These are phyloP conservation scores for Ustilago lituana DNA, from an alignment of 1,284 basidiomycete genomes.

Conservation along the genomic window DNA sequence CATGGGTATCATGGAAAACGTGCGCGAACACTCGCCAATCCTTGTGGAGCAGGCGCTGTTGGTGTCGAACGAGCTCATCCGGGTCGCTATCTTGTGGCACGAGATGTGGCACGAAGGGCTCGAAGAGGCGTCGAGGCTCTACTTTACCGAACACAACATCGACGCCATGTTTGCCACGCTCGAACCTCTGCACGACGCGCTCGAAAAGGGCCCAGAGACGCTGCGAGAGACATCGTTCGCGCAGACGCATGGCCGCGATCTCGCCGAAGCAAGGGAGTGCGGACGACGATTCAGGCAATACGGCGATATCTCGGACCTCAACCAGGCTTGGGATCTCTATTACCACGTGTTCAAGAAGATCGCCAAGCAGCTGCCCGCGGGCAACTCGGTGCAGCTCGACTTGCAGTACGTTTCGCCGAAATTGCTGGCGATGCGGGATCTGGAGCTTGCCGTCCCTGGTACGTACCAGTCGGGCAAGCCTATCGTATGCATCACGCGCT, in stretches of 20 bases:
- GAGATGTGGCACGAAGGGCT: constrained; percentile 99
- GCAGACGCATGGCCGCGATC: constrained; percentile 92
- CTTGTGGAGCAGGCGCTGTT: constrained; percentile 93
- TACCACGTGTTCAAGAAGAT: constrained; percentile 95
- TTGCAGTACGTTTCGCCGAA: constrained; percentile 97
- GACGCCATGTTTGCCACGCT: constrained; percentile 96
- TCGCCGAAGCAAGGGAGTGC: constrained; percentile 92
- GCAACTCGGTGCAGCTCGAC: constrained; percentile 82
- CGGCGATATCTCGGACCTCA: constrained; percentile 85
- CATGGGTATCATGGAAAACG: constrained; percentile 86
- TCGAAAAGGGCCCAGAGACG: constrained; percentile 96
- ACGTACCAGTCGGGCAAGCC: constrained; percentile 92
- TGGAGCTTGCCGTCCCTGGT: constrained; percentile 94
- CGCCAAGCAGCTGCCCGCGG: constrained; percentile 88
- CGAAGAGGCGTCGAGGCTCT: constrained; percentile 95
- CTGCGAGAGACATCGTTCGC: constrained; percentile 93
- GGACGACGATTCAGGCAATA: constrained; percentile 86
- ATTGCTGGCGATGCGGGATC: constrained; percentile 84
- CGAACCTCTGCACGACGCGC: constrained; percentile 91
- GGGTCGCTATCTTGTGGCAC: constrained; percentile 98
- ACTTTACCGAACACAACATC: constrained; percentile 98
- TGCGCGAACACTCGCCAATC: constrained; percentile 87
- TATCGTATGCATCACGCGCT: constrained; percentile 83
- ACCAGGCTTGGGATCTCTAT: constrained; percentile 99
- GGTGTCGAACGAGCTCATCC: constrained; percentile 93